A percentile compares a stretch with the other conserved stretches of the same genome.
These are phyloP conservation scores for Cronartium quercuum DNA, from an alignment of 1,284 basidiomycete genomes.

Conservation along the genomic window DNA sequence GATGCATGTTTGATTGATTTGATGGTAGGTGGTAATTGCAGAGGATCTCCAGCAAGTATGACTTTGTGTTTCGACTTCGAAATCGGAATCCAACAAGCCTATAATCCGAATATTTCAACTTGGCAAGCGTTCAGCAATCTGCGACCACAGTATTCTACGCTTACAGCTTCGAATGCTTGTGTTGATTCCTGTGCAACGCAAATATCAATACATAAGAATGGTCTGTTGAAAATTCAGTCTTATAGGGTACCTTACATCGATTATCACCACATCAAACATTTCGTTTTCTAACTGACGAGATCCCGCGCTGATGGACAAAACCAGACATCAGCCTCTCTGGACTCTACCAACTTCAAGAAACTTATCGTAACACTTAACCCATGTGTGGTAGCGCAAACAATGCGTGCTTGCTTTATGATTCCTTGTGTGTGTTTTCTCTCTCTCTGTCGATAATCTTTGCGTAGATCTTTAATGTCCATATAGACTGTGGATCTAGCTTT, in stretches of 20 bases:
- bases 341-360: conserved; percentile 46
- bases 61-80: conserved; percentile 74
- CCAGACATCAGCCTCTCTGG: background rate
- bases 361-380: conserved; percentile 74
- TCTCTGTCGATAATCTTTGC: conserved; percentile 60
- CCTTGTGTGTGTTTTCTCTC: conserved; percentile 10
- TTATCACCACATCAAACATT: conserved; percentile 33
- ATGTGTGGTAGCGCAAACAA: conserved; percentile 50
- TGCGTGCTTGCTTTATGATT: conserved; percentile 12
- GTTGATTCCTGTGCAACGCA: conserved; percentile 27
- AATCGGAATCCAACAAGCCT: conserved; percentile 94
- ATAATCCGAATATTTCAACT: background rate
- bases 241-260: conserved; percentile 14
- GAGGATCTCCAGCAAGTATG: conserved; percentile 60
- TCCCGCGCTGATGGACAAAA: conserved; percentile 2
- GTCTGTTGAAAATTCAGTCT: background rate
- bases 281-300: conserved; percentile 37
- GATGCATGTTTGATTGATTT: conserved; percentile 54
- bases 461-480: conserved; percentile 79
- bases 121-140: conserved; percentile 42
- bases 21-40: conserved; percentile 77
- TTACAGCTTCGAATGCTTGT: conserved; percentile 53
- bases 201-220: background rate
- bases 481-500: conserved; percentile 77
- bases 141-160: conserved; percentile 86